Percentiles rank a stretch among this genome's conserved stretches.
Evolutionary conservation across 176 grass and related monocot species (phyloP).

Genomic region (Carex kokanica): DNA sequence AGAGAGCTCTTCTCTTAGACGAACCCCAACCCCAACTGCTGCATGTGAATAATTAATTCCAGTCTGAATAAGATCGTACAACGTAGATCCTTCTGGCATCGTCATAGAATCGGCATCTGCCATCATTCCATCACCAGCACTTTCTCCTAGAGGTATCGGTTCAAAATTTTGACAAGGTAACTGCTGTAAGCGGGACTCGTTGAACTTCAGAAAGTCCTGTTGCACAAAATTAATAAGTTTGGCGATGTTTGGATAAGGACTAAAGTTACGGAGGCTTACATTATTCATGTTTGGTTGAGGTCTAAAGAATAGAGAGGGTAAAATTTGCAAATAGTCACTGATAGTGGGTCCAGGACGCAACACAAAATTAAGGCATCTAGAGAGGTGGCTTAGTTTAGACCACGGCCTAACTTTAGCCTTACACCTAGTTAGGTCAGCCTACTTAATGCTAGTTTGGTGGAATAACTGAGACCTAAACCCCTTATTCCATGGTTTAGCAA

Average conservation of each 20-base stretch:
- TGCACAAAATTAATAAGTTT: not conserved
- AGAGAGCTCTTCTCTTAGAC: constrained; percentile 74
- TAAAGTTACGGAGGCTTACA: no score
- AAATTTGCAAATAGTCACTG: no score
- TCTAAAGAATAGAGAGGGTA: no score
- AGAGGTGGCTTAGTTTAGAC: no score
- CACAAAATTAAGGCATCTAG: no score
- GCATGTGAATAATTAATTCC: constrained; percentile 80
- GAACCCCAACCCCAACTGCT: constrained; percentile 69
- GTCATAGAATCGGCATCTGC: constrained; percentile 73
- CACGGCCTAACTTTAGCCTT: no score
- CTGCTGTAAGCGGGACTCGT: constrained; percentile 57
- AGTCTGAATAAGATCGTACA: constrained; percentile 98
- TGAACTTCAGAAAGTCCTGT: constrained; percentile 96
- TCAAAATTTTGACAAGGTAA: constrained; percentile 82
- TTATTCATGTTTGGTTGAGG: no score
- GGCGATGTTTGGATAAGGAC: no score
- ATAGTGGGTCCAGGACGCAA: no score
- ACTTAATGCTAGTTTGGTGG: no score
- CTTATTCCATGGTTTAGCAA: not conserved
- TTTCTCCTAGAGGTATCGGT: constrained; percentile 86
- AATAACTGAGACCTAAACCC: no score
- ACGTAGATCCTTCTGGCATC: constrained; percentile 90
- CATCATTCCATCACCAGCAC: constrained; percentile 83
- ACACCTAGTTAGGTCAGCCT: no score